Evolutionary conservation across 208 protist genomes (phyloP), one percentile per base, ranked within the genome.

Genomic region (Naegleria lovaniensis): DNA sequence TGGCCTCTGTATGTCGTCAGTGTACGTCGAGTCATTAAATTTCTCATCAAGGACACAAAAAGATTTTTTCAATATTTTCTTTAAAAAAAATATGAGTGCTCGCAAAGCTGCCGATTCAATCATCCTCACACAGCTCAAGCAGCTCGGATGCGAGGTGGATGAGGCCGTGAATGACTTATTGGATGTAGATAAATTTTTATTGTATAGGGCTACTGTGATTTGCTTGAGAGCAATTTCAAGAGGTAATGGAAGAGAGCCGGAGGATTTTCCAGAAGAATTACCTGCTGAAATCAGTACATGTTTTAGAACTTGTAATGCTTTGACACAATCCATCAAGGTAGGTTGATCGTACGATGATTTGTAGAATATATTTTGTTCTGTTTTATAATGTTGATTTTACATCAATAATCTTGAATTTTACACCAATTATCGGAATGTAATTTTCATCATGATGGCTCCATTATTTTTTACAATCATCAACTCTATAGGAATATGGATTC

Each of bases 151-250:
- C 29, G 83, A 85, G 29, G 13, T 85, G 0, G 39, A 48, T 13
- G 83, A 85, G 15, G 0, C 13, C 5, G 38, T 43, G 5, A 43
- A 11, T 38, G 39, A 33, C 1, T 33, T 85, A 39, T 33, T 39
- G 16, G 39, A 85, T 40, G 33, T 85, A 51, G 83, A 85, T 85
- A 85, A 85, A 85, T 40, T 85, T 43, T 13, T 85, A 85, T 48
- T 85, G n/a, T 85, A 85, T 85, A 40, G 36, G 16, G 29, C 83
- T n/a, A 48, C 83, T n/a, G 83, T 85, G 11, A 33, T 48, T 25
- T 85, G 83, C 29, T 16, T 85, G 11, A 85, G n/a, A 85, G n/a
- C 22, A 29, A 48, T 48, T 48, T 11, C 39, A 43, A 48, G 39
- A 85, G 33, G 11, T 48, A 39, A 51, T 48, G 15, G 41, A 13